These are phyloP conservation scores for Zygnema circumcarinatum DNA, from an alignment of 139 green algal species.

Conservation along the genomic window DNA sequence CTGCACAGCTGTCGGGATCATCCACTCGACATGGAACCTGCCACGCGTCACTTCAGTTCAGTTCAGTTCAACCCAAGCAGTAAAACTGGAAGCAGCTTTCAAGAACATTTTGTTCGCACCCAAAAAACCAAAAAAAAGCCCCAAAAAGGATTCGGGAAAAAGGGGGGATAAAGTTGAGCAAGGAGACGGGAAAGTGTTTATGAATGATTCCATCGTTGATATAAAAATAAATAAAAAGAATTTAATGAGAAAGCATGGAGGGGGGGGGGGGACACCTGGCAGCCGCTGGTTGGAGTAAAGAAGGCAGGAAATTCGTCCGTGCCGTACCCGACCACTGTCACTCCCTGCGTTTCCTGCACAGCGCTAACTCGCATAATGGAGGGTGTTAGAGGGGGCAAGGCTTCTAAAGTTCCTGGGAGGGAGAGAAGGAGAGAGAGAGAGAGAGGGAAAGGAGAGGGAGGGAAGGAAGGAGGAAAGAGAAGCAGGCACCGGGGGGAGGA, in stretches of 20 bases:
- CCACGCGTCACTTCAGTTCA: not conserved
- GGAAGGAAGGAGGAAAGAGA: not conserved
- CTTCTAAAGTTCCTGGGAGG: too few species aligned
- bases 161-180: too few species aligned
- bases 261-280: conserved; percentile 50
- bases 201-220: too few species aligned
- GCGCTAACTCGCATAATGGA: not conserved
- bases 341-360: conserved; percentile 80
- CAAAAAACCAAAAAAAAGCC: too few species aligned
- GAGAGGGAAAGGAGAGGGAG: not conserved
- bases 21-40: conserved; percentile 44
- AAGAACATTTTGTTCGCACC: too few species aligned
- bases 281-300: conserved; percentile 83
- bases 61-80: too few species aligned
- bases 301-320: conserved; percentile 95
- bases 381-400: too few species aligned
- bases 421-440: conserved; percentile 16
- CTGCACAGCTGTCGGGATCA: conserved; percentile 15
- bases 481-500: too few species aligned
- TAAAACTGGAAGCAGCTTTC: too few species aligned
- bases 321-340: conserved; percentile 82
- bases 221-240: conserved; percentile 23
- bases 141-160: too few species aligned
- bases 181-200: not conserved
- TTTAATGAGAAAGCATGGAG: not conserved